Percentiles rank a stretch among this genome's conserved stretches.
Evolutionary conservation across 495 filamentous ascomycete species (phyloP).

Genomic region (Friedmanniomyces simplex): DNA sequence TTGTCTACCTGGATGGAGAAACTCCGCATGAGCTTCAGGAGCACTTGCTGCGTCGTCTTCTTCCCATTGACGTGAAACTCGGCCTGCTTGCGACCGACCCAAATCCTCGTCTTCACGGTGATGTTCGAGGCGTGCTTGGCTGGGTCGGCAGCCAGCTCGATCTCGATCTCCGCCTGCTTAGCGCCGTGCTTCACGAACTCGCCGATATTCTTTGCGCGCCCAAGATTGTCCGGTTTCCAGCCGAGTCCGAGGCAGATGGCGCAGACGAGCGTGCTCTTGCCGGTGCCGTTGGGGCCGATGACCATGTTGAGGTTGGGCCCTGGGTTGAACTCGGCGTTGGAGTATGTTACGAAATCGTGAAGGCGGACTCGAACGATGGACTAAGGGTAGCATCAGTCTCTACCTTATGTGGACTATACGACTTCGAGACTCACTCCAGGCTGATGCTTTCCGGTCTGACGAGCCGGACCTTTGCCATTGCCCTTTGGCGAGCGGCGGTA

Average conservation of each 20-base stretch:
- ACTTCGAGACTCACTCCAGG: conserved; percentile 41
- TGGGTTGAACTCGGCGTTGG: conserved; percentile 73
- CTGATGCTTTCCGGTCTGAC: conserved; percentile 35
- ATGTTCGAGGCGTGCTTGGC: conserved; percentile 47
- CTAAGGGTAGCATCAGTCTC: background rate
- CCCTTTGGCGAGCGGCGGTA: conserved; percentile 20
- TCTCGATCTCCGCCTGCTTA: conserved; percentile 69
- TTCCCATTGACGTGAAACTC: conserved; percentile 61
- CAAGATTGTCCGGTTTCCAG: conserved; percentile 62
- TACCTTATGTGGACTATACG: background rate
- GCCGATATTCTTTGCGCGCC: conserved; percentile 70
- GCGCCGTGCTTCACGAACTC: conserved; percentile 92
- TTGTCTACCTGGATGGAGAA: conserved; percentile 94
- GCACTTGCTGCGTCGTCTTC: conserved; percentile 43
- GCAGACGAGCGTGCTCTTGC: conserved; percentile 95
- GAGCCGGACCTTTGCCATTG: conserved; percentile 3
- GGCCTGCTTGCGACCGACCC: conserved; percentile 56
- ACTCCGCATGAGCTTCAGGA: conserved; percentile 53
- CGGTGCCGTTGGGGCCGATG: conserved; percentile 94
- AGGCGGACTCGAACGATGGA: conserved; percentile 83
- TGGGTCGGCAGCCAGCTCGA: conserved; percentile 61
- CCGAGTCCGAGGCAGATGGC: conserved; percentile 92
- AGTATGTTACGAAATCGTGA: conserved; percentile 92
- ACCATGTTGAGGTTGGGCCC: conserved; percentile 97
- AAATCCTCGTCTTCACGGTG: conserved; percentile 64